phyloP scores from a whole-genome alignment of 352 stramenopile genomes.

The Phytophthora multivora region DNA sequence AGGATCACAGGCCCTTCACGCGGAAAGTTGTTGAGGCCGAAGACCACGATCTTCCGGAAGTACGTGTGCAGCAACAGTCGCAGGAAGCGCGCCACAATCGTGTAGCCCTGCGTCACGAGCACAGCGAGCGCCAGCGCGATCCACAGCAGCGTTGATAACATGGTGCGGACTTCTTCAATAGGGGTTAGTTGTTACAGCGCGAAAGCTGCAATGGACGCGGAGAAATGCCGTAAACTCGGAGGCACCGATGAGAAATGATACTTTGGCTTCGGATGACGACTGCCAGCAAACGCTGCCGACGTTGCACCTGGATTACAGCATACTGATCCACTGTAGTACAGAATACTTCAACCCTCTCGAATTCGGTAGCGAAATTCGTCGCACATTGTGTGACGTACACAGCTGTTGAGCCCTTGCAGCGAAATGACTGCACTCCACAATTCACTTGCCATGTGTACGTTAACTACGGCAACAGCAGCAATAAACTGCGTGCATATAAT shows the following conservation, averaged over 20 bases:
- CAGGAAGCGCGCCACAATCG: constrained; percentile 67
- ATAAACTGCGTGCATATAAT: no score
- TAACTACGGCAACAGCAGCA: no score
- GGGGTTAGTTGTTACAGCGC: not conserved
- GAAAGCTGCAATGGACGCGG: constrained; percentile 5
- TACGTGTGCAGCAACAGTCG: constrained; percentile 73
- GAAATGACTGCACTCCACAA: no score
- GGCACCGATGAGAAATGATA: constrained; percentile 25
- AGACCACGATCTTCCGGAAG: constrained; percentile 81
- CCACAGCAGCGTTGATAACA: constrained; percentile 51
- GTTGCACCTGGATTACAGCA: not conserved
- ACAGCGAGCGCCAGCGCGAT: constrained; percentile 51
- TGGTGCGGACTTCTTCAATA: constrained; percentile 3
- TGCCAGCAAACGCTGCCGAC: not conserved
- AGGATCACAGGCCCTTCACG: constrained; percentile 80
- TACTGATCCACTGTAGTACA: not conserved
- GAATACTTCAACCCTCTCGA: no score
- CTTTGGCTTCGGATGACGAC: constrained; percentile 5
- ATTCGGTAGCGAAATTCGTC: no score
- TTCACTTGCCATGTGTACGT: no score
- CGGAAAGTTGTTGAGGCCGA: constrained; percentile 80
- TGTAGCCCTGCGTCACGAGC: constrained; percentile 60
- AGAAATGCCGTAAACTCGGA: constrained; percentile 2
- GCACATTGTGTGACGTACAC: not conserved
- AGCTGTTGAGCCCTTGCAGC: no score